Evolutionary conservation across 768 basidiomycete species (phyloP), one percentile per base, ranked within the genome.

Genomic region (Cubamyces sp.): DNA sequence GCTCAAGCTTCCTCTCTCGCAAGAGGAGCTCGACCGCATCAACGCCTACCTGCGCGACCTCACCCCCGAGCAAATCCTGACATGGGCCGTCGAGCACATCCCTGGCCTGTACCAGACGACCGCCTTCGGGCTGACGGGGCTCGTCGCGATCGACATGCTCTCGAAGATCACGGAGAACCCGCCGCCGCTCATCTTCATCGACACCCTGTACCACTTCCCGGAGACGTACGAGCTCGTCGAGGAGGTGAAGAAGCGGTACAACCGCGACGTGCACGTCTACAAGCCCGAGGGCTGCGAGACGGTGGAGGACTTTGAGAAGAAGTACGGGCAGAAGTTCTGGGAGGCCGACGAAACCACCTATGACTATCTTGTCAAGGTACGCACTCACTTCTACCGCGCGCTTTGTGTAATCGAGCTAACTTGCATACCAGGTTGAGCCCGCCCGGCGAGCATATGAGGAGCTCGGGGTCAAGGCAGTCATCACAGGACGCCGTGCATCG

Each of bases 121-220:
- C 5, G 96, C 97, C 0, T 96, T 99, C 71, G 97, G 97, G 7
- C 82, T 98, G 61, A 98, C 96, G 0, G 96, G 97, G 11, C 87
- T 96, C 55, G 94, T 94, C 57, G 88, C 94, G 19, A 87, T 92
- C 63, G 94, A 97, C 74, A 97, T 99, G 93, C 85, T 98, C 56
- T 89, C 92, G 37, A 91, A 92, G 74, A 79, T 95, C 64, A 87
- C 88, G 2, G 62, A 78, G 26, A 71, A 76, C 18, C 82, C 84
- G 0, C 92, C 92, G 1, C 94, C 95, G 1, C 82, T 98, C 19
- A 94, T 98, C 78, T 98, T 99, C 78, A 77, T 98, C 72, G 96
- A 99, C 78, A 98, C 97, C 0, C 81, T 98, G 15, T 94, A 98
- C 73, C 97, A 98, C 78, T 99, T 99, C 76, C 79, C 81, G 3